Percentiles rank a stretch among this genome's conserved stretches.
Evolutionary conservation across 108 stramenopile genomes (phyloP).

Genomic region (Licmophora abbreviata): DNA sequence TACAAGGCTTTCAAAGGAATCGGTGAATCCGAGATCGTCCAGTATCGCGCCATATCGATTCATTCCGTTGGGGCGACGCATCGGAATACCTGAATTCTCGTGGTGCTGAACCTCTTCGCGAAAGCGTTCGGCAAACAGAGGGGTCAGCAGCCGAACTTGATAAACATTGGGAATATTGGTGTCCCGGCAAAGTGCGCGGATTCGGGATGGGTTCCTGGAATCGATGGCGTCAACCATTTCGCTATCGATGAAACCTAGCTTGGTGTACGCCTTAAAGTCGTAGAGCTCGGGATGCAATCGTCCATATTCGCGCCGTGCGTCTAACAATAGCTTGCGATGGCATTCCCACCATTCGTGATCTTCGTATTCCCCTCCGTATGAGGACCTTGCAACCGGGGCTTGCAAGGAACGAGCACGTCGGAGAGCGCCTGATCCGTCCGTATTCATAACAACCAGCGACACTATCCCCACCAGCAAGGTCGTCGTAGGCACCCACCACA

Average conservation of each 20-base stretch:
- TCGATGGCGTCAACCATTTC: conserved; percentile 3
- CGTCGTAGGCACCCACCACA: too few relatives aligned
- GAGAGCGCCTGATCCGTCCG: conserved; percentile 5
- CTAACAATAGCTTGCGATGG: background rate
- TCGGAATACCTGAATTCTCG: conserved; percentile 32
- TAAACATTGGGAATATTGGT: conserved; percentile 15
- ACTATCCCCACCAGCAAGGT: conserved; percentile 32
- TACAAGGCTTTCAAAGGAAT: conserved; percentile 22
- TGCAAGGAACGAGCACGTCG: background rate
- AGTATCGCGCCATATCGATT: conserved; percentile 51
- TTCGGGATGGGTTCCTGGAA: background rate
- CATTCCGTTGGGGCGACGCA: conserved; percentile 66
- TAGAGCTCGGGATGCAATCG: background rate
- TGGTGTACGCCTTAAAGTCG: background rate
- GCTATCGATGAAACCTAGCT: background rate
- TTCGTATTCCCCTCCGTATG: conserved; percentile 1
- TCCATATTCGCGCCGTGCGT: background rate
- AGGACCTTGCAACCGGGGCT: background rate
- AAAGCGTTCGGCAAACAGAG: conserved; percentile 10
- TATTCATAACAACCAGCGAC: conserved; percentile 27
- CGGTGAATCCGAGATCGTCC: conserved; percentile 5
- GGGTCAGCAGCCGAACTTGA: conserved; percentile 16
- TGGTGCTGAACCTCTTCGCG: conserved; percentile 14
- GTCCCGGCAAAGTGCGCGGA: background rate
- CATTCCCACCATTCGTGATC: background rate